Percentiles rank a stretch among this genome's conserved stretches.
phyloP scores from a whole-genome alignment of 2,329 filamentous ascomycete genomes.

The Didymella glomerata region DNA sequence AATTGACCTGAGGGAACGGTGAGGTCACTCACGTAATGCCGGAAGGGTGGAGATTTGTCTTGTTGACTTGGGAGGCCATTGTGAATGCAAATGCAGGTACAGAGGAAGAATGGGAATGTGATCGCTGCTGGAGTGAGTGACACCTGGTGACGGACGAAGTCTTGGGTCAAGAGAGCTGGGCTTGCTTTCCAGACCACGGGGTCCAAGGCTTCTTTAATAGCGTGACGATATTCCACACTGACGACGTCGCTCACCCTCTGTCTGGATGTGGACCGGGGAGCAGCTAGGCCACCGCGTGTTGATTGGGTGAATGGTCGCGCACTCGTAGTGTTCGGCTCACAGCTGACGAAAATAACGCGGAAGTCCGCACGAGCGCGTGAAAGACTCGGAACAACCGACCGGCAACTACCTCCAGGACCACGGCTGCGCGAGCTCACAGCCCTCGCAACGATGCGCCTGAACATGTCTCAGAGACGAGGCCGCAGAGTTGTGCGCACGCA shows the following conservation, averaged over 20 bases:
- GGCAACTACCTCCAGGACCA: slow-evolving; percentile 26
- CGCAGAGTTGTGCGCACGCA: slow-evolving; percentile 6
- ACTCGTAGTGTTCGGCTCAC: slow-evolving; percentile 34
- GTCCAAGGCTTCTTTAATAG: slow-evolving; percentile 50
- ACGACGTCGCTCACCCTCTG: slow-evolving; percentile 38
- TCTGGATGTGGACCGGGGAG: slow-evolving; percentile 36
- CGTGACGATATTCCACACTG: slow-evolving; percentile 39
- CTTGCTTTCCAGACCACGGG: slow-evolving; percentile 50
- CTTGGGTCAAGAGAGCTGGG: slow-evolving; percentile 60
- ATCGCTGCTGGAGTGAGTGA: slow-evolving; percentile 66
- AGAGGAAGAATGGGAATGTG: slow-evolving; percentile 67
- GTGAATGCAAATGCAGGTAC: slow-evolving; percentile 51
- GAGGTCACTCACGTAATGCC: slow-evolving; percentile 80
- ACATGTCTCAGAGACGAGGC: slow-evolving; percentile 18
- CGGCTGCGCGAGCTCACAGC: slow-evolving; percentile 19
- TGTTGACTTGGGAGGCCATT: slow-evolving; percentile 74
- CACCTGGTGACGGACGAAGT: slow-evolving; percentile 66
- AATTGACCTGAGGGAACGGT: slow-evolving; percentile 4
- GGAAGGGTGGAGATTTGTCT: slow-evolving; percentile 87
- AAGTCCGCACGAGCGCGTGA: slow-evolving; percentile 29
- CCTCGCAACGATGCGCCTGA: slow-evolving; percentile 8
- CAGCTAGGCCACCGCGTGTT: slow-evolving; percentile 29
- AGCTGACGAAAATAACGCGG: slow-evolving; percentile 44
- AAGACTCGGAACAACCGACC: slow-evolving; percentile 32
- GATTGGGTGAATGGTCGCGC: slow-evolving; percentile 37